Base-by-base conservation (phyloP, 2,329 filamentous ascomycete genomes). In the Dactylellina haptotyla region DNA sequence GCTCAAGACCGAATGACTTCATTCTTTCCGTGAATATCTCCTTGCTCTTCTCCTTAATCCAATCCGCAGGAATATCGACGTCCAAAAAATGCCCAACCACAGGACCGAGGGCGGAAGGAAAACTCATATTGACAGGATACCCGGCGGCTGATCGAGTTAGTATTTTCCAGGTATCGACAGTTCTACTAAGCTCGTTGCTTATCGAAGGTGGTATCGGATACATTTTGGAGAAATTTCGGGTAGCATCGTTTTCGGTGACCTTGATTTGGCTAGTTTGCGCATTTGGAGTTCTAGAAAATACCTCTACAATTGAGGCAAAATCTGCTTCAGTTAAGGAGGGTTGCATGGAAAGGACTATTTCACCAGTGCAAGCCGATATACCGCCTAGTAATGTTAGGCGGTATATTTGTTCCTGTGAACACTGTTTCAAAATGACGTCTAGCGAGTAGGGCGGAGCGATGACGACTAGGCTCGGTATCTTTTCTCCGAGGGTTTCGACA, bases 91-190 rank as follows among this genome's bases (percentile, higher is more conserved):
- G 25, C 2, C 64, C 56, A 1, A 69, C 45, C 1, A 69, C 48
- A 1, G 64, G 48, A 14, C 64, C 63, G 3, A 65, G 39, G 0
- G 50, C 61, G n/a, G 61, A 46, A 5, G 43, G 43, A 16, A 50
- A 65, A 18, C 50, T 39, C 50, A 56, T 56, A 23, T 65, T 23
- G 0, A 65, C 28, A 8, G 50, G 61, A 25, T 65, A 65, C n/a
- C 61, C 61, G 2, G 50, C 26, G 2, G 34, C 37, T 9, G 16
- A 37, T 18, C 30, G 28, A n/a, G 37, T 56, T 14, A 46, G 10
- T 26, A 48, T 28, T 28, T 56, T 56, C 50, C 61, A 65, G 1
- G 50, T 48, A 8, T 65, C 25, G 12, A 65, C 61, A 2, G 61
- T 65, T 18, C 37, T 34, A 3, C 28, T 20, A 20, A 65, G 26